Evolutionary conservation across 495 filamentous ascomycete species (phyloP).

Genomic region (Aspergillus asperescens): DNA sequence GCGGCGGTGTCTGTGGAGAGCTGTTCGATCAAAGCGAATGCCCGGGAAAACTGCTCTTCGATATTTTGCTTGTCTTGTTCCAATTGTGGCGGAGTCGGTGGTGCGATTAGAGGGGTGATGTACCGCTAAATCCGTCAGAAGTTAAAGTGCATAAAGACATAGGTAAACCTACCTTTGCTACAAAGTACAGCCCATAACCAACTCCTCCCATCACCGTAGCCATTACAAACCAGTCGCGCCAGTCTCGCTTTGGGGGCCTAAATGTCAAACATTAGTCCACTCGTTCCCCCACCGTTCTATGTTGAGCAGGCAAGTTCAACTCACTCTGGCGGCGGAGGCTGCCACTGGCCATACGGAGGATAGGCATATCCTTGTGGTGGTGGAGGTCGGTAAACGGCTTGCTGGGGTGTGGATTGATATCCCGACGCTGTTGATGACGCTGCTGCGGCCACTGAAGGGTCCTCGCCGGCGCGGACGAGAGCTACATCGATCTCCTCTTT

Average conservation of each 20-base stretch:
- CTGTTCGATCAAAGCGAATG: slow-evolving; percentile 87
- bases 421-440: slow-evolving; percentile 33
- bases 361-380: slow-evolving; percentile 64
- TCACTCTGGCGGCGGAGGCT: slow-evolving; percentile 59
- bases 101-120: slow-evolving; percentile 81
- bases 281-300: background rate
- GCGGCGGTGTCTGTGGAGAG: slow-evolving; percentile 81
- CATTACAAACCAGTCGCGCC: slow-evolving; percentile 98
- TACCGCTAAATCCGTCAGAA: slow-evolving; percentile 59
- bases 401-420: slow-evolving; percentile 45
- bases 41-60: slow-evolving; percentile 84
- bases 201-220: slow-evolving; percentile 85
- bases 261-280: slow-evolving; percentile 13
- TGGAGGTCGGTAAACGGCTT: slow-evolving; percentile 49
- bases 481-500: slow-evolving; percentile 89
- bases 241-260: slow-evolving; percentile 71
- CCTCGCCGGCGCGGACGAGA: slow-evolving; percentile 65
- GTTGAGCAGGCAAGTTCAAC: slow-evolving; percentile 13
- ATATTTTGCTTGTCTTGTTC: slow-evolving; percentile 89
- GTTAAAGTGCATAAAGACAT: background rate
- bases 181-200: slow-evolving; percentile 77
- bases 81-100: slow-evolving; percentile 86
- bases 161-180: slow-evolving; percentile 62
- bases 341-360: slow-evolving; percentile 64
- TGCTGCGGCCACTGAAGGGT: slow-evolving; percentile 39